A percentile compares a stretch with the other conserved stretches of the same genome.
Evolutionary conservation across 768 basidiomycete genomes (phyloP).

Genomic region (Dacryopinax spathularia): DNA sequence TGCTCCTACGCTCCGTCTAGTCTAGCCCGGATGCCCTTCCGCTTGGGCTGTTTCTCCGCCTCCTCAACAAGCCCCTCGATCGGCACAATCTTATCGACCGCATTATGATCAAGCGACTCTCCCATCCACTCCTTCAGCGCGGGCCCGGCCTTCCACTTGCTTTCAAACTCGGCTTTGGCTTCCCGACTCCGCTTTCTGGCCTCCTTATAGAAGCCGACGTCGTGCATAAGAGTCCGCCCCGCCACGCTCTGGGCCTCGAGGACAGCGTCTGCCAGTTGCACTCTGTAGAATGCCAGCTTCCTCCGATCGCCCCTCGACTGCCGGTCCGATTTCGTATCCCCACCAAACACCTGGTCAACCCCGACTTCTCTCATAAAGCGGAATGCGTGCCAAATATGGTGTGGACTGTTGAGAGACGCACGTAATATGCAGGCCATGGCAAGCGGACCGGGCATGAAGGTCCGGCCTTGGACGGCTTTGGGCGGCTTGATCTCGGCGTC

Average conservation of each 20-base stretch:
- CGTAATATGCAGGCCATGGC: conserved; percentile 43
- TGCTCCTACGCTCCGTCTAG: not conserved
- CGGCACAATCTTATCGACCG: not conserved
- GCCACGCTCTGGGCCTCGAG: conserved; percentile 16
- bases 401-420: conserved; percentile 34
- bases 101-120: not conserved
- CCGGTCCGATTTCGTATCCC: too few species aligned
- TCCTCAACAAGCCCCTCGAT: not conserved
- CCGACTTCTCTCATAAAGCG: too few species aligned
- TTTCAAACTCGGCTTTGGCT: not conserved
- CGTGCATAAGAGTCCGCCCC: not conserved
- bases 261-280: conserved; percentile 37
- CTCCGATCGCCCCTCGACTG: too few species aligned
- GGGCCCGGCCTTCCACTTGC: not conserved
- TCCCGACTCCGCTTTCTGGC: not conserved
- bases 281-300: too few species aligned
- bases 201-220: not conserved
- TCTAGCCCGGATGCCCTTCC: not conserved
- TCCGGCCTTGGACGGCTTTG: conserved; percentile 23
- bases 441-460: conserved; percentile 36
- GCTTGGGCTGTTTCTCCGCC: not conserved
- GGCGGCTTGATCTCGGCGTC: conserved; percentile 22
- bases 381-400: conserved; percentile 44
- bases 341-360: too few species aligned
- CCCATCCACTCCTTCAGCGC: not conserved